Evolutionary conservation across 2,329 filamentous ascomycete genomes (phyloP).

Genomic region (Pseudocercospora crystallina): DNA sequence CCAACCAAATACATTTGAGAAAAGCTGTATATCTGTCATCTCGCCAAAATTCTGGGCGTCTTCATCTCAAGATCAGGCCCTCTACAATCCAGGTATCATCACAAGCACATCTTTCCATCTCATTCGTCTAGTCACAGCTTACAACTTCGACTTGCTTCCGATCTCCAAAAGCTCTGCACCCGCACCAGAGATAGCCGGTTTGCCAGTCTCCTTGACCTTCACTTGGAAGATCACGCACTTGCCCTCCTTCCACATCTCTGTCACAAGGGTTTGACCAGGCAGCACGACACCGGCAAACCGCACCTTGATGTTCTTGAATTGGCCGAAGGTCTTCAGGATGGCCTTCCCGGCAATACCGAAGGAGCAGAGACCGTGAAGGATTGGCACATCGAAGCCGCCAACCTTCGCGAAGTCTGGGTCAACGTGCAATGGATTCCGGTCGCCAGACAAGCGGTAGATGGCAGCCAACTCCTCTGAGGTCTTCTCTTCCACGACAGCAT

Average conservation of each 20-base stretch:
- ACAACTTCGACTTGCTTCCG: slow-evolving; percentile 53
- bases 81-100: slow-evolving; percentile 1
- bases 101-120: not conserved
- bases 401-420: slow-evolving; percentile 93
- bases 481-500: slow-evolving; percentile 78
- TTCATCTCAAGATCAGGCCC: not conserved
- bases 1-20: too few relatives aligned
- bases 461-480: slow-evolving; percentile 90
- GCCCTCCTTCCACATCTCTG: slow-evolving; percentile 92
- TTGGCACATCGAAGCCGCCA: slow-evolving; percentile 90
- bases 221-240: slow-evolving; percentile 79
- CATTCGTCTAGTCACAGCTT: slow-evolving; percentile 1
- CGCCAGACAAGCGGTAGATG: slow-evolving; percentile 87
- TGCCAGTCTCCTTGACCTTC: slow-evolving; percentile 89
- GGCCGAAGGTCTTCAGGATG: slow-evolving; percentile 78
- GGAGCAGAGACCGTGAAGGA: slow-evolving; percentile 94
- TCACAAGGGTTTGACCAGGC: slow-evolving; percentile 84
- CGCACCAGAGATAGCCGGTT: slow-evolving; percentile 78
- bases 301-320: slow-evolving; percentile 89
- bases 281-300: slow-evolving; percentile 83
- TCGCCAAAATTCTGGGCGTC: too few relatives aligned
- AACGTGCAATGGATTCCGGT: slow-evolving; percentile 95
- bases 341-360: slow-evolving; percentile 92
- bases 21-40: too few relatives aligned
- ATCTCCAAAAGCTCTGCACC: slow-evolving; percentile 68